These are phyloP conservation scores for Eimeria maxima DNA, from an alignment of 169 alveolate genomes.

Conservation along the genomic window DNA sequence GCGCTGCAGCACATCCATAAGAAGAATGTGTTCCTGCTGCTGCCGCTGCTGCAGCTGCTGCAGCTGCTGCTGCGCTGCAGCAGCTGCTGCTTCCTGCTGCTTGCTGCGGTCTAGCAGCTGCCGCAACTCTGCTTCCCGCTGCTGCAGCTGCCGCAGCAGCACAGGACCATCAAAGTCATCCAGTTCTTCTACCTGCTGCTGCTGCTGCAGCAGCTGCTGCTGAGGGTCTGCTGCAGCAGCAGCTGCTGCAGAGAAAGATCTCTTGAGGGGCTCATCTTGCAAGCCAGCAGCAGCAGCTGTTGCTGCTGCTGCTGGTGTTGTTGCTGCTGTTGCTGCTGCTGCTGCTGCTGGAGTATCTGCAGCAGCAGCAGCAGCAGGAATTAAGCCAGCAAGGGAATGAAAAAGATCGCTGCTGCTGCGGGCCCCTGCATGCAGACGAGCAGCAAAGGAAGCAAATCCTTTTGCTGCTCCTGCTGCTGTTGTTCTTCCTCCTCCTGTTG, in stretches of 20 bases:
- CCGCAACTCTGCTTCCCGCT: not conserved
- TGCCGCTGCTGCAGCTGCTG: constrained; percentile 42
- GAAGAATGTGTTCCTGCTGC: constrained; percentile 17
- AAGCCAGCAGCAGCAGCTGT: not conserved
- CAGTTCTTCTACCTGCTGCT: no score
- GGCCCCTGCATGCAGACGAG: constrained; percentile 46
- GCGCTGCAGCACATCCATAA: constrained; percentile 10
- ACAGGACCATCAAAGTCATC: constrained; percentile 20
- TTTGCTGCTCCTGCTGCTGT: no score
- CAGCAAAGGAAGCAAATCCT: constrained; percentile 9
- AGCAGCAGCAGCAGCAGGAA: constrained; percentile 38
- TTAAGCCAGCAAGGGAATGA: not conserved
- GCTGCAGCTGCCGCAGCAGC: constrained; percentile 58
- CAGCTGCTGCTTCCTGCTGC: constrained; percentile 32
- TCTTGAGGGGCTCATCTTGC: not conserved
- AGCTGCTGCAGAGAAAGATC: not conserved
- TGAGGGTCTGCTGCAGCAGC: not conserved
- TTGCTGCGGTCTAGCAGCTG: constrained; percentile 13
- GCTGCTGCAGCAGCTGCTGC: constrained; percentile 12
- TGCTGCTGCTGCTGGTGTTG: no score
- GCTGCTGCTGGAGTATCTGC: no score
- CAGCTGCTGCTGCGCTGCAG: not conserved
- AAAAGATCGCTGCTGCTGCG: constrained; percentile 49
- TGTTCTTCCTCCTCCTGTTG: no score
- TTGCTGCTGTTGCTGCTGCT: no score